Evolutionary conservation across 2,329 filamentous ascomycete genomes (phyloP), one percentile per base, ranked within the genome.

Genomic region (Phialophora chinensis): DNA sequence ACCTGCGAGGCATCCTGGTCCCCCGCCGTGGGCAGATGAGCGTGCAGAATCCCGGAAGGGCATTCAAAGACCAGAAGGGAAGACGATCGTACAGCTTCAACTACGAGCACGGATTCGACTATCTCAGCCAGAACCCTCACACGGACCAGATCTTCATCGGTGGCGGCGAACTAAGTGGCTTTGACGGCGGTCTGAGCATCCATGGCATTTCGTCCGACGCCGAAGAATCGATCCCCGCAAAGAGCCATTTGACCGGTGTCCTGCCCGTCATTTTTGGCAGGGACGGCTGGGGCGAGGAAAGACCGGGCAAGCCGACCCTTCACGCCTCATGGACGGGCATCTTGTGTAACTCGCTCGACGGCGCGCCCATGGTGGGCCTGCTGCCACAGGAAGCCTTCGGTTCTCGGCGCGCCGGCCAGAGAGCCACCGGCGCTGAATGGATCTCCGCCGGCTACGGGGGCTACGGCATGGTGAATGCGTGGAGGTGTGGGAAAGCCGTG

Each of bases 1-100:
- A 65, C 0, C 70, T 82, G 0, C 72, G 77, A 1, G 79, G 79
- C 0, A 68, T 66, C 0, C 54, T 81, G 6, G 76, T 75, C 33
- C 79, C 79, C 0, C 73, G 77, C 29, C 77, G 79, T 23, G 79
- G 78, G 0, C 77, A 77, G 2, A 82, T 83, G 80, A 78, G 78
- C 3, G 76, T 77, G 8, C 80, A 82, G 66, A 72, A 74, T 38
- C 73, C 77, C 0, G 65, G 63, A 1, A 47, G 63, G 3, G 44
- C 62, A 6, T 65, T 75, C 20, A 52, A 27, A 10, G 31, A 44
- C 17, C 23, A 42, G 70, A 0, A 72, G 72, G 8, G 68, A 69
- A 52, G 72, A 73, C 4, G 56, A 57, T 5, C 42, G 38, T 59
- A 29, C n/a, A 58, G 44, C 27, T 59, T 59, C 42, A 27, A 49